Conservation (phyloP, 2,329 filamentous ascomycete species). For the Aspergillus melleus region DNA sequence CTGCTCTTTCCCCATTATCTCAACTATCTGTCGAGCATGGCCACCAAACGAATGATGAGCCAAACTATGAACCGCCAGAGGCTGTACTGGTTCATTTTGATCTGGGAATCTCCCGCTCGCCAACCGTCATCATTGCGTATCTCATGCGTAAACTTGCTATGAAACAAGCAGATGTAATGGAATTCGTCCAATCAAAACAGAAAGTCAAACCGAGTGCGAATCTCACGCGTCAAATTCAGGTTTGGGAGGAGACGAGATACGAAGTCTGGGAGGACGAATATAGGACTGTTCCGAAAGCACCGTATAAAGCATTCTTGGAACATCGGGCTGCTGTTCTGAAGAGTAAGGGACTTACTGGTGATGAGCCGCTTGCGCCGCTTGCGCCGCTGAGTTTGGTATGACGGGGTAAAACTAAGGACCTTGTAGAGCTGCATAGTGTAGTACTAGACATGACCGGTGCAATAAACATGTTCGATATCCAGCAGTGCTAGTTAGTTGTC, state of each 20-base stretch:
- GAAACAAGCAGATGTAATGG: constrained; percentile 16
- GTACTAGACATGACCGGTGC: too few species aligned
- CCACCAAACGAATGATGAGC: neutral
- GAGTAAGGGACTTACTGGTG: constrained; percentile 20
- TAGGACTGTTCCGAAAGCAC: constrained; percentile 23
- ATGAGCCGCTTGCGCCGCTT: constrained; percentile 17
- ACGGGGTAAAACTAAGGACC: too few species aligned
- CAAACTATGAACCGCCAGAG: neutral
- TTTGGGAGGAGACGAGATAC: constrained; percentile 28
- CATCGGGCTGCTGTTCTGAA: constrained; percentile 17
- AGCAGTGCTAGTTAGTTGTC: too few species aligned
- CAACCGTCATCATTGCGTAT: constrained; percentile 30
- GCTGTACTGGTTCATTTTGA: constrained; percentile 28
- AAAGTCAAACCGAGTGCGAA: constrained; percentile 26
- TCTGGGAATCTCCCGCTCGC: constrained; percentile 29
- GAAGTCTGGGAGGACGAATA: constrained; percentile 29
- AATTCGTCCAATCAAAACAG: constrained; percentile 25
- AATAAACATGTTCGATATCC: too few species aligned
- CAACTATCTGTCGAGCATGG: neutral
- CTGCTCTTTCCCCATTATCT: constrained; percentile 11
- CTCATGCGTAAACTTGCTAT: constrained; percentile 28
- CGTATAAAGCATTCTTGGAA: constrained; percentile 27
- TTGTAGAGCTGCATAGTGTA: too few species aligned
- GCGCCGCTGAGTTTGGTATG: too few species aligned
- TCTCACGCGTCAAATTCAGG: constrained; percentile 26